phyloP scores from a whole-genome alignment of 352 stramenopile genomes.

The Phytophthora boehmeriae region DNA sequence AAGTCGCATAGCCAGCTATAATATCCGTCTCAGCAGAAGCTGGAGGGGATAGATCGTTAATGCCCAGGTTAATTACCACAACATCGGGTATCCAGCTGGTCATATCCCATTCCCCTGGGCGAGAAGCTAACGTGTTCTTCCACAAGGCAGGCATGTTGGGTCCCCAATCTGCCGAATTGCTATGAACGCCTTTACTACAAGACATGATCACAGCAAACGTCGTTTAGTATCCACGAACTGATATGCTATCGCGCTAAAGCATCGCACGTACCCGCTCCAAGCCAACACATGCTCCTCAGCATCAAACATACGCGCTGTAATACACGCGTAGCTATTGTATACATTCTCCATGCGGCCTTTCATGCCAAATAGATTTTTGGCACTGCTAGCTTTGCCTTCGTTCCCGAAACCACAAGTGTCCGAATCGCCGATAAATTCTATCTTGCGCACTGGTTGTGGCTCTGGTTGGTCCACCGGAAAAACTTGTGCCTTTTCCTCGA shows the following conservation, averaged over 20 bases:
- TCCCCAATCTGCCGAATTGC: slow-evolving; percentile 85
- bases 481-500: slow-evolving; percentile 70
- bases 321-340: slow-evolving; percentile 87
- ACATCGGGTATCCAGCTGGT: slow-evolving; percentile 76
- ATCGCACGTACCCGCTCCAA: slow-evolving; percentile 72
- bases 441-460: slow-evolving; percentile 52
- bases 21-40: slow-evolving; percentile 86
- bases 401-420: slow-evolving; percentile 89
- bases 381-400: slow-evolving; percentile 73
- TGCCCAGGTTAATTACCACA: slow-evolving; percentile 86
- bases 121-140: slow-evolving; percentile 87
- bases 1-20: slow-evolving; percentile 70
- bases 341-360: slow-evolving; percentile 90
- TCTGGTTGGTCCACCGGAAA: slow-evolving; percentile 50
- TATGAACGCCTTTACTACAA: slow-evolving; percentile 84
- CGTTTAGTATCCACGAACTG: neutral
- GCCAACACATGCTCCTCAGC: slow-evolving; percentile 85
- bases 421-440: slow-evolving; percentile 88
- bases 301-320: slow-evolving; percentile 84
- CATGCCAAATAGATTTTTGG: slow-evolving; percentile 83
- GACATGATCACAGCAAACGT: slow-evolving; percentile 1
- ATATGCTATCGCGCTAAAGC: neutral
- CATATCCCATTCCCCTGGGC: slow-evolving; percentile 75
- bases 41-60: slow-evolving; percentile 85
- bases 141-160: slow-evolving; percentile 81